Percentiles rank a stretch among this genome's conserved stretches.
Conservation (phyloP, 2,329 filamentous ascomycete species). For the Claviceps sp. region DNA sequence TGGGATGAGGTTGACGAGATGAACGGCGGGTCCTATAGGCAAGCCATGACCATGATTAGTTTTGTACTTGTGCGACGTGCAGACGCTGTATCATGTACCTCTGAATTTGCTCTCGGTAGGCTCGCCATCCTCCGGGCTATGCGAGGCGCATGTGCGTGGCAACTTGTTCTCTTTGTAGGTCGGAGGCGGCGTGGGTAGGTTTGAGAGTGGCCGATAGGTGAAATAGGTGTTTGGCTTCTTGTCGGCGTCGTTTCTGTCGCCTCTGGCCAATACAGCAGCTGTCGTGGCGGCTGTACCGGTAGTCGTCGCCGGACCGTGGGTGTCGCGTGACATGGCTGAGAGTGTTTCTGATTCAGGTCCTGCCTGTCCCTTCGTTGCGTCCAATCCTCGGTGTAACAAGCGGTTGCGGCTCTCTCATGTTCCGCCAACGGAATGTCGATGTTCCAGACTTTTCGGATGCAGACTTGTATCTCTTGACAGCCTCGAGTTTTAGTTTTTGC, state of each 20-base stretch:
- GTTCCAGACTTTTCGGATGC: background rate
- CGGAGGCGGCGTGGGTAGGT: constrained; percentile 52
- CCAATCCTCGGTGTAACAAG: constrained; percentile 1
- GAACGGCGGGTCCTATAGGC: constrained; percentile 45
- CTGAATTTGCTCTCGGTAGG: constrained; percentile 24
- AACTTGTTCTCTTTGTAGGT: constrained; percentile 33
- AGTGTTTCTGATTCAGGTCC: background rate
- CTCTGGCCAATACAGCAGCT: too few relatives aligned
- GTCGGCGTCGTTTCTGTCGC: background rate
- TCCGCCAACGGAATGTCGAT: background rate
- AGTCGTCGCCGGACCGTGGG: constrained; percentile 8
- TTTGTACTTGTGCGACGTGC: background rate
- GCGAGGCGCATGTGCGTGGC: constrained; percentile 17
- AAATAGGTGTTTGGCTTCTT: constrained; percentile 36
- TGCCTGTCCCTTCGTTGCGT: constrained; percentile 3
- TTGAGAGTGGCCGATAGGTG: constrained; percentile 54
- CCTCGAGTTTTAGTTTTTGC: background rate
- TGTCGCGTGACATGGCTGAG: constrained; percentile 4
- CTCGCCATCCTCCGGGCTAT: constrained; percentile 29
- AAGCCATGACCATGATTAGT: background rate
- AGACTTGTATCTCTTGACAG: background rate
- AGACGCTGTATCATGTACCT: constrained; percentile 18
- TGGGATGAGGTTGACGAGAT: constrained; percentile 53
- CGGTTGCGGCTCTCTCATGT: constrained; percentile 6
- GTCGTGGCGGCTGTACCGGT: constrained; percentile 18